Conservation (phyloP, 139 green algal species). For the Picochlorum sp. region DNA sequence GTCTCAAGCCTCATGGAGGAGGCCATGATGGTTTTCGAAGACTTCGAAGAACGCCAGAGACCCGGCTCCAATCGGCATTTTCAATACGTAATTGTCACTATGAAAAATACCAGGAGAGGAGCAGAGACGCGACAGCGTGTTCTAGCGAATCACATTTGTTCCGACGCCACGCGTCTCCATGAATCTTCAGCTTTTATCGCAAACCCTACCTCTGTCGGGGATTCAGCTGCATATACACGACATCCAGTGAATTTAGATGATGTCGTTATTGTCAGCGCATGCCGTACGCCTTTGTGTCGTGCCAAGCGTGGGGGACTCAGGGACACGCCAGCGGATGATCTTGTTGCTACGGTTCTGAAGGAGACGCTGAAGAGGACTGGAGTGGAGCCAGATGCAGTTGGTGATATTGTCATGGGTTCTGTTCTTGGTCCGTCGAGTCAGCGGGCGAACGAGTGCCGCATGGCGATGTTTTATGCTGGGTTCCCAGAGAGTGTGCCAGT, state of each 20-base stretch:
- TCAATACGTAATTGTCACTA: neutral
- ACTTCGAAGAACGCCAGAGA: too few species aligned
- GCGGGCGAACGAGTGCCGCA: constrained; percentile 91
- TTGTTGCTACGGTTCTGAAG: constrained; percentile 78
- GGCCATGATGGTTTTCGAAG: too few species aligned
- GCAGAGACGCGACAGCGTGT: constrained; percentile 32
- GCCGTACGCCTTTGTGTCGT: constrained; percentile 84
- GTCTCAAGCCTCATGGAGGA: too few species aligned
- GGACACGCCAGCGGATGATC: constrained; percentile 84
- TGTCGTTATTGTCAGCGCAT: constrained; percentile 81
- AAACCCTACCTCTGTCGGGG: constrained; percentile 59
- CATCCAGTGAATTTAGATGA: constrained; percentile 55
- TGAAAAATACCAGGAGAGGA: neutral
- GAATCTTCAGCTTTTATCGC: constrained; percentile 4
- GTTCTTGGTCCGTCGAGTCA: constrained; percentile 87
- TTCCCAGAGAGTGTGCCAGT: constrained; percentile 88
- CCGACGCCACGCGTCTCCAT: neutral
- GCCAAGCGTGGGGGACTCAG: constrained; percentile 82
- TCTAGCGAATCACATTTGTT: constrained; percentile 32
- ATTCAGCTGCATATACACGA: constrained; percentile 72
- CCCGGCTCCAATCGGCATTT: too few species aligned
- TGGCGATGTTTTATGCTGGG: constrained; percentile 87
- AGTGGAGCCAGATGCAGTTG: constrained; percentile 74
- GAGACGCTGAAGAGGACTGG: constrained; percentile 61
- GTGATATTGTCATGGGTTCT: constrained; percentile 91